Conservation (phyloP, 75 land plant genomes). For the Cryptomeria japonica region DNA sequence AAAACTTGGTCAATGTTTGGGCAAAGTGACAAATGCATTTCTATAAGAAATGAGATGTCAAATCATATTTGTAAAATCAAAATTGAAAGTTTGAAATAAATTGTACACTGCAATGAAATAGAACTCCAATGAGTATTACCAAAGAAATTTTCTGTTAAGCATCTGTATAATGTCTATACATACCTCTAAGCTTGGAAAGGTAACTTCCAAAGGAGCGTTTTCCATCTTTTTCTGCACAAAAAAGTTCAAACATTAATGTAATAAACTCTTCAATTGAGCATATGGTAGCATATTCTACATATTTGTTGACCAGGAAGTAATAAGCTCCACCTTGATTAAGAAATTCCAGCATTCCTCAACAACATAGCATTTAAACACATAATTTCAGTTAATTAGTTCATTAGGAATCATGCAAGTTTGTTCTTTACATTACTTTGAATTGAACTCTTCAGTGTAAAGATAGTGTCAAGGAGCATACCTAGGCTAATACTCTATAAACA, state of each 20-base stretch:
- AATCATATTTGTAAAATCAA: not conserved
- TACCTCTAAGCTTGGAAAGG: constrained; percentile 10
- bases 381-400: not conserved
- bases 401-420: not conserved
- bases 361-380: not conserved
- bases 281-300: not conserved
- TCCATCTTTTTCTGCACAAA: constrained; percentile 1
- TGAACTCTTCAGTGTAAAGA: not conserved
- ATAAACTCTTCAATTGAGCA: not conserved
- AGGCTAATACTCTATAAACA: too few species aligned
- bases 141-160: not conserved
- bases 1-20: not conserved
- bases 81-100: not conserved
- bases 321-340: not conserved
- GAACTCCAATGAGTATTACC: not conserved
- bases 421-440: not conserved
- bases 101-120: not conserved
- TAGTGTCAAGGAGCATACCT: not conserved
- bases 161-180: not conserved
- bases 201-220: not conserved
- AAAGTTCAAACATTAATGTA: not conserved
- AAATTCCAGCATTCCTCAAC: not conserved
- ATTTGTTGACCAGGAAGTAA: not conserved
- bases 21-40: not conserved
- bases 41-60: not conserved